Evolutionary conservation across 495 filamentous ascomycete genomes (phyloP).

Genomic region (Annulohypoxylon stygium): DNA sequence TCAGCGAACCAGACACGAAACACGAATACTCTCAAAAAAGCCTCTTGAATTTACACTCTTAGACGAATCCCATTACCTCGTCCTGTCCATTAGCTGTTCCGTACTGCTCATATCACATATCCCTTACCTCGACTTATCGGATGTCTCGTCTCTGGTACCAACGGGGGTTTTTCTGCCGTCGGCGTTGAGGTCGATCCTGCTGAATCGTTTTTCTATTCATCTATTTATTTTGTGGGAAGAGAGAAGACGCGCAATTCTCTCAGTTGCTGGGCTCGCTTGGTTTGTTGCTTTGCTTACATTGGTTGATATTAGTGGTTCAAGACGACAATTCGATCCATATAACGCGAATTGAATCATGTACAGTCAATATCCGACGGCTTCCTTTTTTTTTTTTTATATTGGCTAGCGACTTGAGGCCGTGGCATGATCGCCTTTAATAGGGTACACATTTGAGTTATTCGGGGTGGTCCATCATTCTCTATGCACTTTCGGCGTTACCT

Average conservation of each 20-base stretch:
- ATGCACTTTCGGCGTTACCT: slow-evolving; percentile 19
- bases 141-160: slow-evolving; percentile 1
- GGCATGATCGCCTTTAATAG: slow-evolving; percentile 28
- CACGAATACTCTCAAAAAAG: slow-evolving; percentile 48
- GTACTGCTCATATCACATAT: slow-evolving; percentile 36
- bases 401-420: neutral
- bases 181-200: slow-evolving; percentile 24
- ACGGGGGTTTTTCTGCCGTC: slow-evolving; percentile 5
- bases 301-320: slow-evolving; percentile 14
- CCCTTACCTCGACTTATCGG: slow-evolving; percentile 8
- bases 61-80: slow-evolving; percentile 43
- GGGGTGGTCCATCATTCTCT: slow-evolving; percentile 7
- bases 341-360: slow-evolving; percentile 3
- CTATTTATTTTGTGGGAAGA: slow-evolving; percentile 13
- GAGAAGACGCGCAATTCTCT: slow-evolving; percentile 18
- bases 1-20: slow-evolving; percentile 50
- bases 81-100: slow-evolving; percentile 26
- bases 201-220: slow-evolving; percentile 27
- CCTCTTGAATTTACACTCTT: slow-evolving; percentile 40
- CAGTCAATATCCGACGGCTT: neutral
- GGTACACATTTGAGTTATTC: slow-evolving; percentile 14
- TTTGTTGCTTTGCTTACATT: slow-evolving; percentile 22
- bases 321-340: slow-evolving; percentile 13
- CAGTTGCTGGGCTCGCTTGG: slow-evolving; percentile 12
- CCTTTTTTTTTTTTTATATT: slow-evolving; percentile 6